Evolutionary conservation across 176 grass and related monocot species (phyloP).

Genomic region (Carex myosuroides): DNA sequence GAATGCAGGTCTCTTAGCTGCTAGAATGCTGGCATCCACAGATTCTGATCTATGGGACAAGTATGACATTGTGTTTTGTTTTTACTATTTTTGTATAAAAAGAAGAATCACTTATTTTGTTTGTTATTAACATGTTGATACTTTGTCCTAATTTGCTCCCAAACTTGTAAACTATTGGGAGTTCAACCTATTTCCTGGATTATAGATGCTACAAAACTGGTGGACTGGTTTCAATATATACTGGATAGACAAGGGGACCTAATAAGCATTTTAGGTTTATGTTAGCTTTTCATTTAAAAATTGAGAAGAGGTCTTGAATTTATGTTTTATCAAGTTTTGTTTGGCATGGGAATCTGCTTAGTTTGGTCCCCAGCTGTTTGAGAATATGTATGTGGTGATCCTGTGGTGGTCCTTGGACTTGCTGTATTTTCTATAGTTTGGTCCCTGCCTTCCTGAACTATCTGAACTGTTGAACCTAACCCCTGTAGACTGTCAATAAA

Average conservation of each 20-base stretch:
- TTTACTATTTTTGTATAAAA: background rate
- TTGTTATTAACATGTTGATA: background rate
- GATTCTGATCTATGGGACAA: conserved; percentile 62
- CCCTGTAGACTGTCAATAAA: background rate
- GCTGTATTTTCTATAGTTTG: background rate
- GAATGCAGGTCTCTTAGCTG: conserved; percentile 81
- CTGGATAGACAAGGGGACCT: background rate
- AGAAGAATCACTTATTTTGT: background rate
- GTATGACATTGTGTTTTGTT: conserved; percentile 29
- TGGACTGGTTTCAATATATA: background rate
- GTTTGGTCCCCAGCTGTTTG: background rate
- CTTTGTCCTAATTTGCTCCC: background rate
- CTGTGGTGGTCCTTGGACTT: background rate
- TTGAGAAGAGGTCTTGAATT: background rate
- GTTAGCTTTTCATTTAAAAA: background rate
- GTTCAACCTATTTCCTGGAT: background rate
- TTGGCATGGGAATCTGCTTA: background rate
- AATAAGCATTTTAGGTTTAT: background rate
- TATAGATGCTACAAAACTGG: background rate
- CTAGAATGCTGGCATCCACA: conserved; percentile 42
- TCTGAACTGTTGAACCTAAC: background rate
- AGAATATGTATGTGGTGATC: too few relatives aligned
- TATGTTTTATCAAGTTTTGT: background rate
- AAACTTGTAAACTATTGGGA: background rate
- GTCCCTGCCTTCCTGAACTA: background rate